phyloP scores from a whole-genome alignment of 2,329 filamentous ascomycete species.

The Fusarium lyarnte region DNA sequence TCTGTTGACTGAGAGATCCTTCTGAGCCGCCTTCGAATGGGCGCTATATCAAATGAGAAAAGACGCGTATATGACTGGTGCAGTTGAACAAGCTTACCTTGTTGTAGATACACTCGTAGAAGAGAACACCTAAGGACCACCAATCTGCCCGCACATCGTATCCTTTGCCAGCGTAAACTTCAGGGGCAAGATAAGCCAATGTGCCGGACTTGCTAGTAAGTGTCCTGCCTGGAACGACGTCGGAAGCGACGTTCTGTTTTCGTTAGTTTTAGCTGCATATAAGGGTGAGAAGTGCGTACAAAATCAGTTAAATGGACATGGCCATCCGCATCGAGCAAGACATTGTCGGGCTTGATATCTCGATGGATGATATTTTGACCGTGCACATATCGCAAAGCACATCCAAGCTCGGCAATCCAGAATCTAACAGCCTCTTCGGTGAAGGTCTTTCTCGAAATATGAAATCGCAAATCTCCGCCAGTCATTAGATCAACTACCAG shows the following conservation, averaged over 20 bases:
- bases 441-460: slow-evolving; percentile 97
- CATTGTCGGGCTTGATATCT: slow-evolving; percentile 93
- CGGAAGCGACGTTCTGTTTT: slow-evolving; percentile 90
- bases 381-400: slow-evolving; percentile 88
- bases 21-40: slow-evolving; percentile 94
- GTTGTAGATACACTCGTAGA: slow-evolving; percentile 99
- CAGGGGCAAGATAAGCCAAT: slow-evolving; percentile 92
- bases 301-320: slow-evolving; percentile 99
- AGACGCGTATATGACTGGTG: background rate
- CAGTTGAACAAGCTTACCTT: slow-evolving; percentile 68
- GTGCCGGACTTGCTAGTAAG: slow-evolving; percentile 97
- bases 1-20: slow-evolving; percentile 79
- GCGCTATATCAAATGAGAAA: slow-evolving; percentile 62
- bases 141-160: slow-evolving; percentile 94
- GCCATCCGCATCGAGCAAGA: slow-evolving; percentile 85
- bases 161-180: slow-evolving; percentile 90
- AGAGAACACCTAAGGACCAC: slow-evolving; percentile 98
- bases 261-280: slow-evolving; percentile 3
- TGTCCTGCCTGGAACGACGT: slow-evolving; percentile 82
- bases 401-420: slow-evolving; percentile 95
- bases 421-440: slow-evolving; percentile 97
- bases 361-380: slow-evolving; percentile 88
- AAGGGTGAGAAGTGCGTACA: slow-evolving; percentile 62
- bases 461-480: slow-evolving; percentile 94
- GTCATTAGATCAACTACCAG: slow-evolving; percentile 98